Base-by-base conservation (phyloP, 441 rosid genomes). In the Kokia cookei region DNA sequence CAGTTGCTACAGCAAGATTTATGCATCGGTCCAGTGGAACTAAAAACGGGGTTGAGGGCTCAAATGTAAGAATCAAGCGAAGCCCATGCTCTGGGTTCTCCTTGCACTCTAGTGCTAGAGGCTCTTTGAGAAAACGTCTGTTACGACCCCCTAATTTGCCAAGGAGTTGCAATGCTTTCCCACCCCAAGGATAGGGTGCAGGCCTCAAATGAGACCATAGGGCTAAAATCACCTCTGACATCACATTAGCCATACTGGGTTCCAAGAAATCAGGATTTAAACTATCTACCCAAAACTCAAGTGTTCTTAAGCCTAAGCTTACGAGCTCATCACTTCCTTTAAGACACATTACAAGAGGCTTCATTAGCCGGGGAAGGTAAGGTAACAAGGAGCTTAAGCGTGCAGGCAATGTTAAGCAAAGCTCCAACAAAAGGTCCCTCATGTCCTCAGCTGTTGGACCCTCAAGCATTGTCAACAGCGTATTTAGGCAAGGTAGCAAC, bases 101-200 rank as follows among this genome's bases (percentile, higher is more conserved):
- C 83, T 96, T 94, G 87, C 98, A 96, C 79, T 96, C 99, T 50
- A 96, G 96, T 66, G 96, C 90, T 74, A 96, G 91, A 40, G 99
- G 98, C 80, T 93, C 98, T 86, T 94, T 94, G 69, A 96, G 91
- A 84, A 96, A 96, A 50, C 97, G 87, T 65, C 99, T 82, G 65
- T 94, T 96, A 68, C 95, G 98, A 78, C 98, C 99, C 78, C 99
- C 99, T 84, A 96, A 84, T 85, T 96, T 96, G 77, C 99, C 99
- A 35, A 96, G 93, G 35, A 96, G 90, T 84, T 93, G 99, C 83
- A 93, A 79, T 1, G 97, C 92, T 82, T 88, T 96, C 67, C 89
- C 92, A 78, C 99, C 97, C 98, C 97, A 93, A 50, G 96, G 97
- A 79, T 93, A 90, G 24, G 98, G 95, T 65, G 84, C 86, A 65